phyloP scores from a whole-genome alignment of 2,329 filamentous ascomycete genomes.

The Ophiostoma piceae region DNA sequence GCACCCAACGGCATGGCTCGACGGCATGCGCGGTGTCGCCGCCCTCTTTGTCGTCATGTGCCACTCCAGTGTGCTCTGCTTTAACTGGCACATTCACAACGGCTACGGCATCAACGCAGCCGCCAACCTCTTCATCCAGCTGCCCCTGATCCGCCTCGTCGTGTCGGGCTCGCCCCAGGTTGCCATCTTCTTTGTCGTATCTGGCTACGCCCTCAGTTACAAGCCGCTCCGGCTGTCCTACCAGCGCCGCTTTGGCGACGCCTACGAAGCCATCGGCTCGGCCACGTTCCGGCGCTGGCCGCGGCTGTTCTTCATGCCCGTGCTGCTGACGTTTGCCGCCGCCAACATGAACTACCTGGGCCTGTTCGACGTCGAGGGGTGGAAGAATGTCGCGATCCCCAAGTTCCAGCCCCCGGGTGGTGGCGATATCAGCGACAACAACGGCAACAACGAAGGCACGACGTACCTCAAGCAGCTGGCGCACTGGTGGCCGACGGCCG shows the following conservation, averaged over 20 bases:
- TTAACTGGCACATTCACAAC: constrained; percentile 31
- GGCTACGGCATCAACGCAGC: constrained; percentile 30
- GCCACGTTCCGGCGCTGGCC: constrained; percentile 27
- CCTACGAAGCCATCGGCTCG: constrained; percentile 26
- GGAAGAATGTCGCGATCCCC: constrained; percentile 20
- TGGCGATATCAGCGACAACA: not conserved
- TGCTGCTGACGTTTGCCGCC: constrained; percentile 20
- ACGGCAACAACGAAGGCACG: not conserved
- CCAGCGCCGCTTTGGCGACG: constrained; percentile 23
- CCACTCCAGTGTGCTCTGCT: constrained; percentile 36
- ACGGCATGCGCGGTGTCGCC: constrained; percentile 52
- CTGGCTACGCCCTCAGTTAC: constrained; percentile 29
- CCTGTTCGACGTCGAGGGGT: constrained; percentile 24
- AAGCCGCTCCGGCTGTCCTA: constrained; percentile 28
- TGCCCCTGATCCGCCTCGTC: constrained; percentile 37
- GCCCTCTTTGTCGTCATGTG: constrained; percentile 51
- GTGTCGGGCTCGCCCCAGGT: constrained; percentile 38
- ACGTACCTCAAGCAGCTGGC: constrained; percentile 19
- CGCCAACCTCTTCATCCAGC: constrained; percentile 27
- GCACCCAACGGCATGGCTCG: constrained; percentile 35
- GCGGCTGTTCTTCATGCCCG: constrained; percentile 28
- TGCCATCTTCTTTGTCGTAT: constrained; percentile 47
- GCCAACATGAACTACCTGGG: constrained; percentile 21
- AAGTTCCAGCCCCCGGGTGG: constrained; percentile 21
- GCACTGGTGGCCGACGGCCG: constrained; percentile 21